Base-by-base conservation (phyloP, 2,329 filamentous ascomycete species). In the Penicillium sp. region DNA sequence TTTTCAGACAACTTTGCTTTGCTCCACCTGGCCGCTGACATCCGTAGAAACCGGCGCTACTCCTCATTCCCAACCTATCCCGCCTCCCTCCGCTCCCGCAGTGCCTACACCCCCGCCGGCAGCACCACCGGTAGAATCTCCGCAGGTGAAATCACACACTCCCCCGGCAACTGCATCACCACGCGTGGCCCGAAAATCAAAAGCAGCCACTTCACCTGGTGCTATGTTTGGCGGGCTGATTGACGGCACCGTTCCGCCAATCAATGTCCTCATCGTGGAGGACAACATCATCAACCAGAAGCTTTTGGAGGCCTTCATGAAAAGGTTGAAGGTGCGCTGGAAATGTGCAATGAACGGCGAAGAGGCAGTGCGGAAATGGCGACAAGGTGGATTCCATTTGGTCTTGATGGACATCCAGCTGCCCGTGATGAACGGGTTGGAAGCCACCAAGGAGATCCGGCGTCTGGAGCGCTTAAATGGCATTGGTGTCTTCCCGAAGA, bases 321-420 rank as follows among this genome's bases (percentile, higher is more conserved):
- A 97, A 77, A 83, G 92, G 47, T 81, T 99, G 48, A 97, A 96
- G 70, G 94, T 99, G 7, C 85, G 94, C 34, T 97, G 93, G 92
- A 89, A 94, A 74, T 95, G 91, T n/a, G 94, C 94, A 37, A 91
- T 95, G 82, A 96, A 97, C 72, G 94, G 94, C 24, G 86, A 88
- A 61, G 93, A 97, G 62, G 94, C 94, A 2, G 92, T 97, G 29
- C 88, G 85, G 58, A 97, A 96, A 76, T 99, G 94, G 93, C 87
- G 90, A 53, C 82, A 83, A 5, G 94, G 94, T 35, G 94, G 94
- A 0, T 97, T 96, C 69, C 94, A 99, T 76, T 78, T 99, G 61
- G 94, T 99, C 16, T 79, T 99, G 53, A 99, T 99, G 94, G 94
- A 99, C 72, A 97, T 99, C 63, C 94, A 97, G 72, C 81, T 99